phyloP scores from a whole-genome alignment of 768 basidiomycete genomes.

The Boletus barrowsii region DNA sequence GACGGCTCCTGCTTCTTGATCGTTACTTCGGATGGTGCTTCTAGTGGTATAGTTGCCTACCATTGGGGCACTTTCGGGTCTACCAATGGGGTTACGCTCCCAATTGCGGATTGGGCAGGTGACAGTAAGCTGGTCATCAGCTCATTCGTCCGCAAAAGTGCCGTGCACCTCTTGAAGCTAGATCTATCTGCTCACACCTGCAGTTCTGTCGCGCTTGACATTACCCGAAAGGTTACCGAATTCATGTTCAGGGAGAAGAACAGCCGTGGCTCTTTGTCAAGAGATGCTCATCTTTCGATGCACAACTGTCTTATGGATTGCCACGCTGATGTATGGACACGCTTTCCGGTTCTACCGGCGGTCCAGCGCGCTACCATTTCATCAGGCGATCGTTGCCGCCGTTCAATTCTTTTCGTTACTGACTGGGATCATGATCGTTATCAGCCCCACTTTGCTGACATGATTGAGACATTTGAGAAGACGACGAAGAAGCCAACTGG shows the following conservation, averaged over 20 bases:
- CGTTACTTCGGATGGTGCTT: conserved; percentile 22
- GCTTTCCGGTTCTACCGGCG: conserved; percentile 56
- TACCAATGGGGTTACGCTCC: conserved; percentile 39
- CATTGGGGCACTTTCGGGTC: conserved; percentile 63
- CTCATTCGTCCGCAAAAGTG: conserved; percentile 42
- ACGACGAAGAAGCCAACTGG: conserved; percentile 51
- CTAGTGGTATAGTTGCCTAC: conserved; percentile 35
- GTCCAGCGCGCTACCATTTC: conserved; percentile 44
- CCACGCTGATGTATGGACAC: conserved; percentile 55
- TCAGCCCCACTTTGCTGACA: conserved; percentile 39
- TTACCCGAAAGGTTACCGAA: conserved; percentile 54
- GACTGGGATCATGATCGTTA: conserved; percentile 36
- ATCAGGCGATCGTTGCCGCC: conserved; percentile 28
- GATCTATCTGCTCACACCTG: conserved; percentile 33
- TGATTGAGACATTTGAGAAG: conserved; percentile 47
- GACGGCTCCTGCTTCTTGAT: conserved; percentile 53
- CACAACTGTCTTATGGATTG: conserved; percentile 56
- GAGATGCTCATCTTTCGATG: conserved; percentile 20
- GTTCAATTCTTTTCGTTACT: conserved; percentile 44
- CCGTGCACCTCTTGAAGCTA: conserved; percentile 44
- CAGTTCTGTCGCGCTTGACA: conserved; percentile 47
- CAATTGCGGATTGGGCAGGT: conserved; percentile 28
- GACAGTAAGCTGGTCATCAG: conserved; percentile 35
- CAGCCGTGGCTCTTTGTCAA: conserved; percentile 16
- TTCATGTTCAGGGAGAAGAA: conserved; percentile 53